Conservation (phyloP, 1,284 basidiomycete species). For the Fistulina hepatica region DNA sequence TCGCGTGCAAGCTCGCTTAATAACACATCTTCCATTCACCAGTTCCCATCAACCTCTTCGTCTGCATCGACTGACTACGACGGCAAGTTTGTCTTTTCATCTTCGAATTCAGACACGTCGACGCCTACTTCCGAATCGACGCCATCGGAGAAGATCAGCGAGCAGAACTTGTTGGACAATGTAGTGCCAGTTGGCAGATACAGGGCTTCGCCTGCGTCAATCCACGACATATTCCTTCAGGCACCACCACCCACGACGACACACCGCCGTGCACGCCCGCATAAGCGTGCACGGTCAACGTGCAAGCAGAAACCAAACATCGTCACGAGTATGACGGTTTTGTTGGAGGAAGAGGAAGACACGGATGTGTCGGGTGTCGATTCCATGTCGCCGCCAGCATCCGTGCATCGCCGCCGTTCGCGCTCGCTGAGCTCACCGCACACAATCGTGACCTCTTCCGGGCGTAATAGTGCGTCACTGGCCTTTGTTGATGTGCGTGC, state of each 20-base stretch:
- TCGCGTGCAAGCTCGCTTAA: no score
- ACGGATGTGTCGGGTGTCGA: slow-evolving; percentile 13
- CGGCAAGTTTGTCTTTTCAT: slow-evolving; percentile 2
- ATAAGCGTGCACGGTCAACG: slow-evolving; percentile 14
- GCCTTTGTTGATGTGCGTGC: slow-evolving; percentile 5
- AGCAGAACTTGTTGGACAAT: slow-evolving; percentile 2
- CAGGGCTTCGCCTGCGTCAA: slow-evolving; percentile 7
- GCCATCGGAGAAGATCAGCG: background rate
- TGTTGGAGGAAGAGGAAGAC: slow-evolving; percentile 47
- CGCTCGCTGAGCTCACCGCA: slow-evolving; percentile 20
- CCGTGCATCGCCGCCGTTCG: slow-evolving; percentile 21
- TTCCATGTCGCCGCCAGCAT: slow-evolving; percentile 11
- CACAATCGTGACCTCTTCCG: slow-evolving; percentile 6
- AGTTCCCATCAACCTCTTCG: background rate
- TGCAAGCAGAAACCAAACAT: slow-evolving; percentile 27
- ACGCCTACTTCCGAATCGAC: slow-evolving; percentile 1
- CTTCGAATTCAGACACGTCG: slow-evolving; percentile 8
- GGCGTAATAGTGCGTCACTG: slow-evolving; percentile 9
- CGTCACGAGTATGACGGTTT: slow-evolving; percentile 43
- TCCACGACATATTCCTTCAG: background rate
- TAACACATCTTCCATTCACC: background rate
- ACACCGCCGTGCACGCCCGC: slow-evolving; percentile 14
- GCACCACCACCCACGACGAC: slow-evolving; percentile 15
- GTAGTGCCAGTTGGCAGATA: slow-evolving; percentile 6
- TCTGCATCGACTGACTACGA: slow-evolving; percentile 5